phyloP scores from a whole-genome alignment of 768 basidiomycete genomes.

The Holtermannia corniformis region DNA sequence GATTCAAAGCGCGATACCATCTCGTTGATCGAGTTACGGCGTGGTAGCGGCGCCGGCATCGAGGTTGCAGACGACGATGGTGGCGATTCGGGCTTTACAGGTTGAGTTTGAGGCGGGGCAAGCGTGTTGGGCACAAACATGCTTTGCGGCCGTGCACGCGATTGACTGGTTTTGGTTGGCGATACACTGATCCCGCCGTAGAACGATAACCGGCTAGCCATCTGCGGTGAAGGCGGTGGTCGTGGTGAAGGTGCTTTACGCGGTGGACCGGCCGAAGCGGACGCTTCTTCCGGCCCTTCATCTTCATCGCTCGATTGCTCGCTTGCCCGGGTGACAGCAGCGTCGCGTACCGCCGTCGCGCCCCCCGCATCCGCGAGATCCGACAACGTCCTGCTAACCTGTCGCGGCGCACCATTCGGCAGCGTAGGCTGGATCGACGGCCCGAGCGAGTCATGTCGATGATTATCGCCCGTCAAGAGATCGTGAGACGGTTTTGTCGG shows the following conservation, averaged over 20 bases:
- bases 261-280: neutral
- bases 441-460: constrained; percentile 2
- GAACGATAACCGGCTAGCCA: constrained; percentile 2
- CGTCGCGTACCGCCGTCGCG: neutral
- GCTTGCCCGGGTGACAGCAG: neutral
- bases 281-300: constrained; percentile 26
- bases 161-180: constrained; percentile 6
- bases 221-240: constrained; percentile 1
- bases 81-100: neutral
- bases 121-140: constrained; percentile 16
- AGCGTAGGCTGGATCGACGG: constrained; percentile 4
- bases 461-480: constrained; percentile 20
- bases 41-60: constrained; percentile 7
- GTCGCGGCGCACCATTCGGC: constrained; percentile 11
- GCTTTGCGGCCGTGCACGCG: constrained; percentile 17
- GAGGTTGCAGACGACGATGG: constrained; percentile 5
- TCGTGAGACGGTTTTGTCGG: constrained; percentile 4
- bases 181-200: constrained; percentile 1
- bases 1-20: constrained; percentile 31
- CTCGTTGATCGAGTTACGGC: constrained; percentile 35
- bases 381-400: constrained; percentile 3
- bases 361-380: neutral
- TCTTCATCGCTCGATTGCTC: constrained; percentile 33
- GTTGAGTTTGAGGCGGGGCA: constrained; percentile 1
- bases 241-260: neutral